phyloP scores from a whole-genome alignment of 805 yeast genomes.

The Scheffersomyces stipitis region DNA sequence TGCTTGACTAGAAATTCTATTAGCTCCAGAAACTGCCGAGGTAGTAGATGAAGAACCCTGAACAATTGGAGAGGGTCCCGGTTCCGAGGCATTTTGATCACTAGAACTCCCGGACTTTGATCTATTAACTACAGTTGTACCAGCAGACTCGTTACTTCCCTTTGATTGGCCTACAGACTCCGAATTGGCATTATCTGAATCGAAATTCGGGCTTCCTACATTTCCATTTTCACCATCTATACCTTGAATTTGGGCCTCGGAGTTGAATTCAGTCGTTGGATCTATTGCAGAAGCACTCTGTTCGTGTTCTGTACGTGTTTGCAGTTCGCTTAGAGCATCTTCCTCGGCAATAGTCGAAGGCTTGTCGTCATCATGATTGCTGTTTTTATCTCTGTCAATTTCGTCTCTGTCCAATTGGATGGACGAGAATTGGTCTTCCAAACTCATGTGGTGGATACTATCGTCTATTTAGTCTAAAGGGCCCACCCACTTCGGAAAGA shows the following conservation, averaged over 20 bases:
- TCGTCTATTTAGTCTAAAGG: too few relatives aligned
- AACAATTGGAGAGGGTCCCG: slow-evolving; percentile 4
- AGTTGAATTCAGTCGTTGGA: neutral
- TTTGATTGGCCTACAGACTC: neutral
- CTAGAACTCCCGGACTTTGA: neutral
- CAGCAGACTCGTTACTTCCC: neutral
- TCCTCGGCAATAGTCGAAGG: slow-evolving; percentile 15
- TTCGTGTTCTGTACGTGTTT: too few relatives aligned
- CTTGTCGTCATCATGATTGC: too few relatives aligned
- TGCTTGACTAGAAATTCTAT: neutral
- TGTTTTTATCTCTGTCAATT: slow-evolving; percentile 5
- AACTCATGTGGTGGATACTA: too few relatives aligned
- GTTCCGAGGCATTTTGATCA: neutral
- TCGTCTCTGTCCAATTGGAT: slow-evolving; percentile 58
- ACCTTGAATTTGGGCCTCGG: neutral
- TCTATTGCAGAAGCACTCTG: too few relatives aligned
- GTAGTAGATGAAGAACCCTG: slow-evolving; percentile 32
- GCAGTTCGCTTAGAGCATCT: too few relatives aligned
- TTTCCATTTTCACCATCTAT: neutral
- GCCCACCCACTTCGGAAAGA: too few relatives aligned
- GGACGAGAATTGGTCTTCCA: slow-evolving; percentile 55
- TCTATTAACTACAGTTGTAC: neutral
- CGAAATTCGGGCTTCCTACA: neutral
- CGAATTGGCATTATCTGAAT: neutral
- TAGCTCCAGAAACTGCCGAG: slow-evolving; percentile 1